Conservation (phyloP, 2,329 filamentous ascomycete species). For the Fusarium sp. region DNA sequence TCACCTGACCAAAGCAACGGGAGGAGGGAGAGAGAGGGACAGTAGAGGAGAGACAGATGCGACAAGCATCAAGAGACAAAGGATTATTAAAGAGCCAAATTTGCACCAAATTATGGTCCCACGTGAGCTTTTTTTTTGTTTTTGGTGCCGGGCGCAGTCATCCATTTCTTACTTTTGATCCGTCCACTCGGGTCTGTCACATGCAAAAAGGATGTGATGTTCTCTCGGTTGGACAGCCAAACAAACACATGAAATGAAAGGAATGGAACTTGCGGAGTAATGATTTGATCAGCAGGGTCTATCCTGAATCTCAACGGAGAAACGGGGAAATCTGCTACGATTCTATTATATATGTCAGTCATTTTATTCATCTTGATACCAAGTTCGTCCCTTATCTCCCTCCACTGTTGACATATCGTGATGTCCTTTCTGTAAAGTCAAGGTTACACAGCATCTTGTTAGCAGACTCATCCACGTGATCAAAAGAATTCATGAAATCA, state of each 20-base stretch:
- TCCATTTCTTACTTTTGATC: slow-evolving; percentile 26
- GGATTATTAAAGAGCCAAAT: slow-evolving; percentile 2
- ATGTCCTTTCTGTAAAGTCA: too few species aligned
- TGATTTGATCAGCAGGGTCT: slow-evolving; percentile 12
- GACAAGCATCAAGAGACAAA: neutral
- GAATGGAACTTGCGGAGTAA: slow-evolving; percentile 1
- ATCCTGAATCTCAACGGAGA: slow-evolving; percentile 2
- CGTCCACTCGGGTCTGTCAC: slow-evolving; percentile 35
- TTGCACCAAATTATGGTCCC: slow-evolving; percentile 15
- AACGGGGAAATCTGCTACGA: neutral
- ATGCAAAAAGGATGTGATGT: slow-evolving; percentile 39
- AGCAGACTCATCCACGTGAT: too few species aligned
- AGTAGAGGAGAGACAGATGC: neutral
- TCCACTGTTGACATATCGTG: too few species aligned
- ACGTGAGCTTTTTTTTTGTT: slow-evolving; percentile 37
- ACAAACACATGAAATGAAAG: slow-evolving; percentile 23
- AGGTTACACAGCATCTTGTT: too few species aligned
- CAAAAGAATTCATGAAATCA: too few species aligned
- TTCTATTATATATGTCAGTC: neutral
- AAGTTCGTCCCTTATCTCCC: too few species aligned
- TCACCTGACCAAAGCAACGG: slow-evolving; percentile 1
- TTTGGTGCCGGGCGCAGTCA: slow-evolving; percentile 31
- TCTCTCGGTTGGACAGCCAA: slow-evolving; percentile 15
- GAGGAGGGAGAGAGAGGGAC: neutral
- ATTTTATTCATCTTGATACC: too few species aligned